Percentiles rank a stretch among this genome's conserved stretches.
Evolutionary conservation across 129 eudicot genomes (phyloP).

Genomic region (Chrysanthemum makinoi): DNA sequence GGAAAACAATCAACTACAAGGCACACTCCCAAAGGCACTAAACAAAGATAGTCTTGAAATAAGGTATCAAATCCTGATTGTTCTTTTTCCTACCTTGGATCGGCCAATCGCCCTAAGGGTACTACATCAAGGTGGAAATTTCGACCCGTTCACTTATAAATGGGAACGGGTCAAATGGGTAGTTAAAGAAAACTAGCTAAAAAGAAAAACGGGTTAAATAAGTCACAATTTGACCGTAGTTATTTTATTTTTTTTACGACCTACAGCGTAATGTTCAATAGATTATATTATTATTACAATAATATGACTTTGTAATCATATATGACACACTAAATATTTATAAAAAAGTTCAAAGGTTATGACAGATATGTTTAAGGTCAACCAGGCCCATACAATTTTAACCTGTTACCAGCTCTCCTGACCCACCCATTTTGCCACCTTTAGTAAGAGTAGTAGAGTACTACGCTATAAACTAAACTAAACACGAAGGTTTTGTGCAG

Average conservation of each 20-base stretch:
- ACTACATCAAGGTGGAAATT: background rate
- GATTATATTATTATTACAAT: background rate
- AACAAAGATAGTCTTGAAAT: conserved; percentile 59
- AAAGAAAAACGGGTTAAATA: background rate
- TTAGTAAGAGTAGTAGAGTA: background rate
- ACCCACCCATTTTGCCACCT: background rate
- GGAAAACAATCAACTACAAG: conserved; percentile 80
- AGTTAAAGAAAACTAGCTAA: background rate
- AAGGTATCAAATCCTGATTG: conserved; percentile 39
- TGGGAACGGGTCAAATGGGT: conserved; percentile 4
- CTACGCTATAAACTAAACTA: conserved; percentile 6
- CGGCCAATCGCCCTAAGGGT: background rate
- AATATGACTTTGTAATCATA: background rate
- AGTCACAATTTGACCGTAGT: background rate
- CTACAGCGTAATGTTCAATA: background rate
- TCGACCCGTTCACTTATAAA: background rate
- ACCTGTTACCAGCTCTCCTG: background rate
- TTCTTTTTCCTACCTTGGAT: conserved; percentile 5
- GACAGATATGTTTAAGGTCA: background rate
- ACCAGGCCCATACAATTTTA: conserved; percentile 1
- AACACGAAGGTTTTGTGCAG: conserved; percentile 44
- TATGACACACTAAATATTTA: background rate
- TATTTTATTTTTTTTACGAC: background rate
- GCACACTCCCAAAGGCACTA: conserved; percentile 72
- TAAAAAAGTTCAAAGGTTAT: background rate